A percentile compares a stretch with the other conserved stretches of the same genome.
phyloP scores from a whole-genome alignment of 1,284 basidiomycete species.

The Puccinia brachypodii region DNA sequence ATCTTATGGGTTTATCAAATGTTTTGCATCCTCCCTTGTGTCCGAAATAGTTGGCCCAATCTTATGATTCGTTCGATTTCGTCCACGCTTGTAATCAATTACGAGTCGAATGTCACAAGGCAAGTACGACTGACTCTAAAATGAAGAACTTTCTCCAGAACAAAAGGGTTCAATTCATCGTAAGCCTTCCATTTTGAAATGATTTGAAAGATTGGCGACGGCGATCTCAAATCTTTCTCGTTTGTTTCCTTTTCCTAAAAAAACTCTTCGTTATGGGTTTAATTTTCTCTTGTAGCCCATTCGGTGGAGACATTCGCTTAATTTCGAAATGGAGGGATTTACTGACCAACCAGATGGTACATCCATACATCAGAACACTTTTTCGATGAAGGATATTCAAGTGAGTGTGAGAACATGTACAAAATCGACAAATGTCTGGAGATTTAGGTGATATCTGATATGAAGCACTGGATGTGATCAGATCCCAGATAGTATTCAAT shows the following conservation, averaged over 20 bases:
- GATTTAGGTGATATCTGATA: neutral
- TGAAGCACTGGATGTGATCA: constrained; percentile 40
- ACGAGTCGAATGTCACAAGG: constrained; percentile 51
- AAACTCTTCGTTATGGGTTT: neutral
- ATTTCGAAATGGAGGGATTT: constrained; percentile 51
- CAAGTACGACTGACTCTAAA: constrained; percentile 49
- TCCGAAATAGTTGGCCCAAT: constrained; percentile 50
- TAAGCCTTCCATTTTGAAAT: neutral
- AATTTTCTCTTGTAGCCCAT: constrained; percentile 50
- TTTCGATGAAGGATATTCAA: constrained; percentile 53
- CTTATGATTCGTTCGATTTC: constrained; percentile 54
- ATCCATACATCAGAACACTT: constrained; percentile 52
- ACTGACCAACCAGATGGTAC: constrained; percentile 50
- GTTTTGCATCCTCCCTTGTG: neutral
- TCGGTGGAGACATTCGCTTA: constrained; percentile 53
- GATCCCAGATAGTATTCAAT: constrained; percentile 52
- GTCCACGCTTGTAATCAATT: constrained; percentile 54
- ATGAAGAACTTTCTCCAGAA: constrained; percentile 52
- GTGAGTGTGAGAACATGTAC: constrained; percentile 39
- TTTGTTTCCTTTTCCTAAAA: neutral
- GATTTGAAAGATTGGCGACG: neutral
- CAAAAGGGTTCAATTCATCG: constrained; percentile 54
- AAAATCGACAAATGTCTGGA: neutral
- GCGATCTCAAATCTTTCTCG: neutral
- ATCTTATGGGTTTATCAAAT: too few species aligned